A percentile compares a stretch with the other conserved stretches of the same genome.
Evolutionary conservation across 345 rosid genomes (phyloP).

Genomic region (Syzygium oleosum): DNA sequence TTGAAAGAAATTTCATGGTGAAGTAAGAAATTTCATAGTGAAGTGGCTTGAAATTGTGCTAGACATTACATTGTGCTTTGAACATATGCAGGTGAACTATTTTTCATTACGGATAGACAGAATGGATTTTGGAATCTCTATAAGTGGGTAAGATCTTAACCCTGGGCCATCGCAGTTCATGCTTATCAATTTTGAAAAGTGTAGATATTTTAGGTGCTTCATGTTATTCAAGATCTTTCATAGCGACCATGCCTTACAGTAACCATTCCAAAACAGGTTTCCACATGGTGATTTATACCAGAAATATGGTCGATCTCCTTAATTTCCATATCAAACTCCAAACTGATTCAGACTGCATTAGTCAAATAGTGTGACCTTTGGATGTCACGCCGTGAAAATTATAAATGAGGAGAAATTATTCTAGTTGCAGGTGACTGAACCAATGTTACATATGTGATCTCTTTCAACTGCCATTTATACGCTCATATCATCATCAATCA

Average conservation of each 20-base stretch:
- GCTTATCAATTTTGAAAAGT: background rate
- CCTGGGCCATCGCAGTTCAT: background rate
- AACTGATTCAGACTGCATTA: background rate
- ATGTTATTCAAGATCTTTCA: background rate
- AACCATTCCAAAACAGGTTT: background rate
- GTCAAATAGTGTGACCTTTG: background rate
- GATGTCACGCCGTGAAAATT: background rate
- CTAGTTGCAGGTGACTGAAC: background rate
- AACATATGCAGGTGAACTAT: slow-evolving; percentile 75
- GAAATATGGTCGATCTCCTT: background rate
- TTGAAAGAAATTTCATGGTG: background rate
- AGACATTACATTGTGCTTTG: background rate
- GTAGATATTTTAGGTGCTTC: background rate
- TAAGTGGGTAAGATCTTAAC: slow-evolving; percentile 63
- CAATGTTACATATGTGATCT: background rate
- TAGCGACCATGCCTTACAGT: background rate
- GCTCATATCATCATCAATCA: background rate
- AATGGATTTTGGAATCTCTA: slow-evolving; percentile 91
- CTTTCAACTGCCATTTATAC: background rate
- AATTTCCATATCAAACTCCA: background rate
- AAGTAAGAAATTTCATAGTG: background rate
- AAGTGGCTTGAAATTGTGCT: background rate
- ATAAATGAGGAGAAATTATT: background rate
- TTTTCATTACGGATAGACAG: slow-evolving; percentile 66
- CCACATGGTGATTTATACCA: background rate